Percentiles rank a stretch among this genome's conserved stretches.
Evolutionary conservation across 2,329 filamentous ascomycete species (phyloP).

Genomic region (Calycina herbarum): DNA sequence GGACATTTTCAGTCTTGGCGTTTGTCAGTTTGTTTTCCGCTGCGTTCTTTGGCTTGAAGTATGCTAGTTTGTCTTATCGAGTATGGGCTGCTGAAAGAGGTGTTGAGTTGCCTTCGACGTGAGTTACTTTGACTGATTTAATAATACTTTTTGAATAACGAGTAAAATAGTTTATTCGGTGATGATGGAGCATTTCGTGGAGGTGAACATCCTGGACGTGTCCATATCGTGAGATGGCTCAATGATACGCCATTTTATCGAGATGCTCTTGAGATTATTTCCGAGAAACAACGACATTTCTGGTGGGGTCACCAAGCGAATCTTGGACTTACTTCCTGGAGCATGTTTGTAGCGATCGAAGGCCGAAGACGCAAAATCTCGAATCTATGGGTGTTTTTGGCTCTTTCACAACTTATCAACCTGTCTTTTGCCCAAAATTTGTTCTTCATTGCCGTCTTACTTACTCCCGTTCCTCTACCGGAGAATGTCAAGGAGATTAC

Average conservation of each 20-base stretch:
- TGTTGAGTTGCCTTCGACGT: slow-evolving; percentile 42
- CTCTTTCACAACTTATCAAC: slow-evolving; percentile 58
- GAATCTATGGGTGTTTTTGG: slow-evolving; percentile 55
- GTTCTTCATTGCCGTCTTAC: slow-evolving; percentile 59
- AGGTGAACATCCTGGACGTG: slow-evolving; percentile 35
- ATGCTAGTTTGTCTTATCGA: slow-evolving; percentile 49
- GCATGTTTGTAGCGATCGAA: slow-evolving; percentile 57
- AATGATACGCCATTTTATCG: slow-evolving; percentile 33
- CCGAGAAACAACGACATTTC: slow-evolving; percentile 54
- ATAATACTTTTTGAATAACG: neutral
- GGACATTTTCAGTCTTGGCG: slow-evolving; percentile 47
- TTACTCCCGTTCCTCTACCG: slow-evolving; percentile 52
- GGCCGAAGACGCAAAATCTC: slow-evolving; percentile 58
- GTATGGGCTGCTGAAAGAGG: slow-evolving; percentile 48
- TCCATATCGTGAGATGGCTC: slow-evolving; percentile 34
- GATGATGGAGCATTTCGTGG: slow-evolving; percentile 35
- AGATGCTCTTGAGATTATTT: slow-evolving; percentile 51
- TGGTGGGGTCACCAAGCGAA: slow-evolving; percentile 65
- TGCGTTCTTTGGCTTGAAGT: slow-evolving; percentile 45
- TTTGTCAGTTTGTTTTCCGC: slow-evolving; percentile 46
- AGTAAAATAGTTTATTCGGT: slow-evolving; percentile 31
- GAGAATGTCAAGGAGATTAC: slow-evolving; percentile 33
- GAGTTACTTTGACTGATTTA: slow-evolving; percentile 23
- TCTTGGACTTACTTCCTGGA: slow-evolving; percentile 54
- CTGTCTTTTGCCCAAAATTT: slow-evolving; percentile 63